Evolutionary conservation across 352 stramenopile genomes (phyloP).

Genomic region (Pythium rhizo-oryzae): DNA sequence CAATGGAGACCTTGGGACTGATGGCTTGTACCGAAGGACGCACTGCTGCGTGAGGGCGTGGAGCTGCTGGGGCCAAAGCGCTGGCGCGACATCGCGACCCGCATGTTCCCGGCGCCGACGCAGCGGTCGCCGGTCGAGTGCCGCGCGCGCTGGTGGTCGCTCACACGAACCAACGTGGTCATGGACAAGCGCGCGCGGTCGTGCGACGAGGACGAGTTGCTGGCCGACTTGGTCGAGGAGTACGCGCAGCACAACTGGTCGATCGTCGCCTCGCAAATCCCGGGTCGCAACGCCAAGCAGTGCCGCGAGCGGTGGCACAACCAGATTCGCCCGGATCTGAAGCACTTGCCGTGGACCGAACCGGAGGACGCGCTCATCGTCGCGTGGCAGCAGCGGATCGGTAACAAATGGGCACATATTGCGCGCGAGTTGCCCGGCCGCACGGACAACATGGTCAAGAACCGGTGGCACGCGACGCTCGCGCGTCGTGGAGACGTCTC

Average conservation of each 20-base stretch:
- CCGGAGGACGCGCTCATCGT: conserved; percentile 67
- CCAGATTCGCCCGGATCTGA: conserved; percentile 90
- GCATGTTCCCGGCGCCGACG: neutral
- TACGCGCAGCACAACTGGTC: conserved; percentile 61
- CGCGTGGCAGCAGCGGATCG: conserved; percentile 31
- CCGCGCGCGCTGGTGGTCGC: neutral
- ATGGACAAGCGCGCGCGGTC: conserved; percentile 26
- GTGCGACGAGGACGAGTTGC: conserved; percentile 22
- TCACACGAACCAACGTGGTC: neutral
- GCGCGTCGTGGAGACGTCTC: neutral
- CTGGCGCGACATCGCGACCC: neutral
- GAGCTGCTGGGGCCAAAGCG: neutral
- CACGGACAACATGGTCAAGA: conserved; percentile 84
- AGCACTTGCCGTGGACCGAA: conserved; percentile 74
- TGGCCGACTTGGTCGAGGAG: conserved; percentile 21
- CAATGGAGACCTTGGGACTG: neutral
- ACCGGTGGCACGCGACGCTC: conserved; percentile 8
- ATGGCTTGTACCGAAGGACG: neutral
- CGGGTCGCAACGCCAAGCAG: conserved; percentile 88
- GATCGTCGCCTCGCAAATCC: conserved; percentile 80
- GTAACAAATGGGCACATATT: conserved; percentile 94
- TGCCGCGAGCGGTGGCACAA: conserved; percentile 92
- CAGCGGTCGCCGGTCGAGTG: neutral
- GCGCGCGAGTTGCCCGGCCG: conserved; percentile 85
- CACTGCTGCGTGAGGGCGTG: neutral